Evolutionary conservation across 352 stramenopile species (phyloP), one percentile per base, ranked within the genome.

Genomic region (Phytophthora tentaculata): DNA sequence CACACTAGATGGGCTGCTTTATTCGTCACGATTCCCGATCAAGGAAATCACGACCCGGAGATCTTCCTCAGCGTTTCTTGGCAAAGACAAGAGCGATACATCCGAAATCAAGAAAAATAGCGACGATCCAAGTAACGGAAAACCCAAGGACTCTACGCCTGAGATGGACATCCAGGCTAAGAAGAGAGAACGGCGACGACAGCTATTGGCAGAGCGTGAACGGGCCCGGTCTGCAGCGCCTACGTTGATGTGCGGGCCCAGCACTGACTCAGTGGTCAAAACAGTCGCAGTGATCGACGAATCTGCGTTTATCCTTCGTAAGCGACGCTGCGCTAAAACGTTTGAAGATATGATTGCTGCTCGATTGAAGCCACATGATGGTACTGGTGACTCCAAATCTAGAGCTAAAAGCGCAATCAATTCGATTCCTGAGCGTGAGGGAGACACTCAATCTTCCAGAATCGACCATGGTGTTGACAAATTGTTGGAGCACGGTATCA

Each of bases 291-390:
- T 64, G 14, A 48, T 74, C 1, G 54, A 76, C 26, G 68, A 80
- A 37, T 39, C 59, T 14, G 56, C 74, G 20, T 79, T 79, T 47
- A 58, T 87, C 8, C 66, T 81, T 22, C 76, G 82, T 12, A 92
- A 92, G 57, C 80, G 86, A 1, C 77, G 83, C 7, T 94, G 86
- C 29, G 86, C 86, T 8, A 84, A 86, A 24, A 92, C 86, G 0
- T 94, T 94, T 58, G 84, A 91, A 57, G 76, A 89, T 19, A 92
- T 94, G 83, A 87, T 94, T 43, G 60, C 72, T 19, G 73, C 69
- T 13, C 81, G 82, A 7, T 39, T 89, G 28, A 64, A 62, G 19
- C 56, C 63, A 6, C 49, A 52, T 12, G 45, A 63, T 35, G 22
- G 23, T 13, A 12, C 48, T 3, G 23, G 14, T 29, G n/a, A 69